phyloP scores from a whole-genome alignment of 2,329 filamentous ascomycete species.

The Sphaerulina musiva region DNA sequence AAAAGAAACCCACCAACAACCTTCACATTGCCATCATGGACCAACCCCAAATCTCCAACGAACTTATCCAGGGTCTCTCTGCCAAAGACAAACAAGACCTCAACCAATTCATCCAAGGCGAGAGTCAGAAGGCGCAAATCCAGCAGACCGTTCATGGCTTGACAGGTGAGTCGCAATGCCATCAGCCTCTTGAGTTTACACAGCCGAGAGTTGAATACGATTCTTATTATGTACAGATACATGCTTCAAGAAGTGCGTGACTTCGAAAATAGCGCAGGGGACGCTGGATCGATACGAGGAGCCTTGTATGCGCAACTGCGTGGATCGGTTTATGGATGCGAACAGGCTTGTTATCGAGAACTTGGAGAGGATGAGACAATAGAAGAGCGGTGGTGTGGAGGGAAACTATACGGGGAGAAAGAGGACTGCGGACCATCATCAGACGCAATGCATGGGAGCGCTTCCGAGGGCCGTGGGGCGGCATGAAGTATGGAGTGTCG shows the following conservation, averaged over 20 bases:
- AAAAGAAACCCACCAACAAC: too few relatives aligned
- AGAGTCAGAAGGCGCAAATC: constrained; percentile 77
- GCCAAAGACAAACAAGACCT: constrained; percentile 63
- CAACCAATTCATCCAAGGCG: constrained; percentile 75
- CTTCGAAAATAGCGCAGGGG: constrained; percentile 61
- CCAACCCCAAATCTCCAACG: constrained; percentile 24
- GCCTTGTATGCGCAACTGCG: constrained; percentile 81
- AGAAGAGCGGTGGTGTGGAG: background rate
- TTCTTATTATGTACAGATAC: constrained; percentile 8
- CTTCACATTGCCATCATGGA: constrained; percentile 21
- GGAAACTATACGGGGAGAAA: background rate
- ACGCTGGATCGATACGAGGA: constrained; percentile 73
- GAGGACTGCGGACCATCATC: background rate
- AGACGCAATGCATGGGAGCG: background rate
- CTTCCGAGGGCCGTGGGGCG: too few relatives aligned
- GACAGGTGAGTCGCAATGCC: constrained; percentile 3
- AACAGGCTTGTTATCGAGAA: constrained; percentile 81
- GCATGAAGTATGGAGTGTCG: too few relatives aligned
- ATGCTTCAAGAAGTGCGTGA: constrained; percentile 94
- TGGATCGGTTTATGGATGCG: constrained; percentile 87
- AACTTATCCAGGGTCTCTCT: constrained; percentile 28
- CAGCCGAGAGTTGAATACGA: constrained; percentile 34
- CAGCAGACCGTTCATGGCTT: constrained; percentile 35
- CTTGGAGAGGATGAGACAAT: constrained; percentile 55
- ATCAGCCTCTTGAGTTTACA: constrained; percentile 48